Base-by-base conservation (phyloP, 2,329 filamentous ascomycete genomes). In the Fusarium sp. region DNA sequence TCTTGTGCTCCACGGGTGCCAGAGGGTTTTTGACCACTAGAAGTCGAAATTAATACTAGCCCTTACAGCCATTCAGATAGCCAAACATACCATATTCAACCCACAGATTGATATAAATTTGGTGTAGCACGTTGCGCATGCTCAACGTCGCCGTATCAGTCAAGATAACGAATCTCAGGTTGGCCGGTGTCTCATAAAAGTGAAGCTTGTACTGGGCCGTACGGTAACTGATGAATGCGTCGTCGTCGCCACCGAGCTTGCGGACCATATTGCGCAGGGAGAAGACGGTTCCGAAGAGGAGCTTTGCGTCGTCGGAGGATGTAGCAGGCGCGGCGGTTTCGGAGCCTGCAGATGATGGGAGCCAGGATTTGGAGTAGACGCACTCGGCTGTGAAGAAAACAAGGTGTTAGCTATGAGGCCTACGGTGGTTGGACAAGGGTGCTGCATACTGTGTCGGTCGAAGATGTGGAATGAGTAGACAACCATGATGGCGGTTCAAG, bases 381-480 rank as follows among this genome's bases (percentile, higher is more conserved):
- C 96, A 99, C 83, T 98, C 95, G 78, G 96, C 95, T 98, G 23
- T n/a, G 34, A 15, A 41, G 34, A n/a, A 31, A 11, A 16, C 11
- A 15, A 67, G 72, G 57, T 75, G 72, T 62, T 53, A 60, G 62
- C 15, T 51, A 38, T 20, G 55, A 47, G 23, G 20, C 36, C 12
- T 31, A 38, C 20, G 28, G 6, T 9, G 20, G 26, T 23, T 13
- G 40, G 44, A 47, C 38, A 38, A 36, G 47, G 18, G 42, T 26
- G 77, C 87, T 77, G 76, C 88, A 77, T 86, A 97, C 96, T 97
- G 82, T 99, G 96, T 71, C 96, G 91, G 83, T 99, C 96, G 80
- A 99, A 99, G 78, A 99, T 97, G 85, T 97, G 97, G 83, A 99
- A 97, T 63, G 94, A 94, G 83, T 97, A 98, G 80, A 98, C 92